Conservation (phyloP, 129 eudicot genomes). For the Deinandra increscens region DNA sequence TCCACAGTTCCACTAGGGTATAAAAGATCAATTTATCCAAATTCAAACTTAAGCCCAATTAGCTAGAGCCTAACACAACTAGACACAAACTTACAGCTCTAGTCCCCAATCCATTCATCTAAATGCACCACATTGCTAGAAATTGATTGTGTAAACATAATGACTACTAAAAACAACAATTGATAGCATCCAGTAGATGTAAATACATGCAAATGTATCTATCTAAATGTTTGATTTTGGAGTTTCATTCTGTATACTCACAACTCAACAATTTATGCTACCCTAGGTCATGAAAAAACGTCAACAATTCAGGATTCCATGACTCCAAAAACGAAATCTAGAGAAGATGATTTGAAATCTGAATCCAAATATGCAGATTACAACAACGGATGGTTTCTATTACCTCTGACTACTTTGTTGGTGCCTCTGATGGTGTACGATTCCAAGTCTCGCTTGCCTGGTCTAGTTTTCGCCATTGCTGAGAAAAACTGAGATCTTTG, state of each 20-base stretch:
- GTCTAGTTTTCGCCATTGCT: conserved; percentile 63
- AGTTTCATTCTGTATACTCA: not conserved
- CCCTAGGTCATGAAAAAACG: not conserved
- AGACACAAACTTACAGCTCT: conserved; percentile 1
- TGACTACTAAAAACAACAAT: not conserved
- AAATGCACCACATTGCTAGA: not conserved
- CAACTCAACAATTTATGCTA: not conserved
- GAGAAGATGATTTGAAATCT: not conserved
- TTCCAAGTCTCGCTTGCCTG: conserved; percentile 57
- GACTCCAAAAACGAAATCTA: not conserved
- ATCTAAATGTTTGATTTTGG: not conserved
- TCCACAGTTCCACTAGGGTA: not conserved
- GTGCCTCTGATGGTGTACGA: conserved; percentile 67
- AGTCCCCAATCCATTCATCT: not conserved
- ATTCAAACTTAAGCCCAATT: not conserved
- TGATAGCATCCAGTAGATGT: not conserved
- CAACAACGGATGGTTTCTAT: not conserved
- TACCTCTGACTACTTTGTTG: conserved; percentile 68
- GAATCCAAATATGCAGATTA: not conserved
- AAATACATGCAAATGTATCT: conserved; percentile 5
- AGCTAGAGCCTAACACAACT: conserved; percentile 3
- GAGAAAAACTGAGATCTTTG: conserved; percentile 4
- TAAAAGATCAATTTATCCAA: not conserved
- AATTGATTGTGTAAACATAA: not conserved
- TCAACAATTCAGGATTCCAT: conserved; percentile 3